These are phyloP conservation scores for Noccaea caerulescens DNA, from an alignment of 345 rosid genomes.

Conservation along the genomic window DNA sequence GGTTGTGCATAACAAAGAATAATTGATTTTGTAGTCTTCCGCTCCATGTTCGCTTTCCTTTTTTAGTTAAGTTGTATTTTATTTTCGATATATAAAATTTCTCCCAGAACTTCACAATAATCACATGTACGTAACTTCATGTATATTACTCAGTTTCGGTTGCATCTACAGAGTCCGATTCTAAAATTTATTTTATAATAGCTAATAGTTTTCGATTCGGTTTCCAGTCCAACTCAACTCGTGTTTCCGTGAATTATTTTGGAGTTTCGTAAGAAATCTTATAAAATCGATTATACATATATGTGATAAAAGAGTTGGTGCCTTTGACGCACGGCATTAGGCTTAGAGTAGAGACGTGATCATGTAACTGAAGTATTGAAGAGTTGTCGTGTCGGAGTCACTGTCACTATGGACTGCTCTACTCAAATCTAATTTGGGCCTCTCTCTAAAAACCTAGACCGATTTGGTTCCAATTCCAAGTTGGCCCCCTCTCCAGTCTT, in stretches of 20 bases:
- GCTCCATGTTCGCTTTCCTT: not conserved
- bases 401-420: constrained; percentile 34
- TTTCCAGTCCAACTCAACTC: constrained; percentile 4
- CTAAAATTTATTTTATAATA: not conserved
- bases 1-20: too few relatives aligned
- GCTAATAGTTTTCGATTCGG: not conserved
- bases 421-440: constrained; percentile 40
- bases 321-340: constrained; percentile 42
- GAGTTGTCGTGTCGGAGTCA: constrained; percentile 39
- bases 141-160: not conserved
- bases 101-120: too few relatives aligned
- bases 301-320: constrained; percentile 24
- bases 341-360: constrained; percentile 30
- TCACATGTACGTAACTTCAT: not conserved
- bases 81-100: too few relatives aligned
- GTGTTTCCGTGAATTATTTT: constrained; percentile 5
- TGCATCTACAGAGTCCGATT: constrained; percentile 11
- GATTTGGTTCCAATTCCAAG: constrained; percentile 9
- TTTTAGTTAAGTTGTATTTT: not conserved
- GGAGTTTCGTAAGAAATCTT: constrained; percentile 7
- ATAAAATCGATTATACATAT: not conserved
- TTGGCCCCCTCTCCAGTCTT: constrained; percentile 26
- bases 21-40: not conserved
- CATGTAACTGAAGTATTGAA: constrained; percentile 21
- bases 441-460: constrained; percentile 17